These are phyloP conservation scores for Pythium aristosporum DNA, from an alignment of 352 stramenopile genomes.

Conservation along the genomic window DNA sequence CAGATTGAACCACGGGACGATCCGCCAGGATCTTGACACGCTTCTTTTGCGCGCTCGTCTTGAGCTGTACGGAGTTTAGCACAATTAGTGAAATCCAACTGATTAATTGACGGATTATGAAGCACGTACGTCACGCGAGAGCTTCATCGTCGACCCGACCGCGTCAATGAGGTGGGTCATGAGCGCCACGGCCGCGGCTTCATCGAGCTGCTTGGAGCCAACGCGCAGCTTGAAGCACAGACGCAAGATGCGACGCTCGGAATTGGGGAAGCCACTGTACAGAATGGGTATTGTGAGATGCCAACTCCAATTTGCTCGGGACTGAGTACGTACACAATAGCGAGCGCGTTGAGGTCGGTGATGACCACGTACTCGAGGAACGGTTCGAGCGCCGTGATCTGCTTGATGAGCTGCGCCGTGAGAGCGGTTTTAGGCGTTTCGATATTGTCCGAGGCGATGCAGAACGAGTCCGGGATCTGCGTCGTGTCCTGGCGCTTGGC, in stretches of 20 bases:
- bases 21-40: constrained; percentile 65
- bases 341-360: constrained; percentile 70
- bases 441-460: constrained; percentile 58
- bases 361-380: constrained; percentile 77
- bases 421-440: constrained; percentile 63
- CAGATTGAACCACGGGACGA: constrained; percentile 18
- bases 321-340: constrained; percentile 39
- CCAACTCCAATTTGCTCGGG: too few relatives aligned
- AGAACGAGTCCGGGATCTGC: constrained; percentile 59
- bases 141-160: constrained; percentile 70
- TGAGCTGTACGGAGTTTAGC: constrained; percentile 37
- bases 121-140: constrained; percentile 61
- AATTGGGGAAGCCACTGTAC: constrained; percentile 60
- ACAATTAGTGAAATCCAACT: not conserved
- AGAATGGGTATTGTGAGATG: not conserved
- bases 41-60: constrained; percentile 74
- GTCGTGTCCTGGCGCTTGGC: constrained; percentile 63
- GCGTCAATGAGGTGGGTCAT: constrained; percentile 59
- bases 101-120: not conserved
- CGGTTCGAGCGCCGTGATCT: constrained; percentile 60
- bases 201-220: constrained; percentile 64
- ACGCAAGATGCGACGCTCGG: constrained; percentile 60
- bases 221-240: constrained; percentile 62
- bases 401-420: constrained; percentile 50
- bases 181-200: constrained; percentile 43